phyloP scores from a whole-genome alignment of 148 eudicot genomes.

The Rhododendron molle region DNA sequence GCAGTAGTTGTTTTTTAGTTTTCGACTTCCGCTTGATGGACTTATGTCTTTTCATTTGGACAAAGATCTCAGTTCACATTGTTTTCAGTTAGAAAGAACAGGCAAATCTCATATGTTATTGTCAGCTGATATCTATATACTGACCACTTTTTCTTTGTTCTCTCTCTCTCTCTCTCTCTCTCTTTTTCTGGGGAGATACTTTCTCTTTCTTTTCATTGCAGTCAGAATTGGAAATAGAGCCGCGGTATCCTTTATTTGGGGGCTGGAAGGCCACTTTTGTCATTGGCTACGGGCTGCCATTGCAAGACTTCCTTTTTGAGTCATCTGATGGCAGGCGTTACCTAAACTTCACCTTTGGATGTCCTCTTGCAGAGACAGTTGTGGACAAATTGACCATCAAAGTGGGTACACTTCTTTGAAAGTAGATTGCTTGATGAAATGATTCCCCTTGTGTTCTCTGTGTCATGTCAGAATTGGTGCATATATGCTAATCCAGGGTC shows the following conservation, averaged over 20 bases:
- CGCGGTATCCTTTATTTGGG: constrained; percentile 95
- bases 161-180: neutral
- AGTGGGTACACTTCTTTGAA: constrained; percentile 34
- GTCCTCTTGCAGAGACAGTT: constrained; percentile 68
- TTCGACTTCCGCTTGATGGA: neutral
- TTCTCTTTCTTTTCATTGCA: constrained; percentile 30
- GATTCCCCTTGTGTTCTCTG: neutral
- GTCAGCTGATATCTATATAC: neutral
- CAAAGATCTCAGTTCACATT: neutral
- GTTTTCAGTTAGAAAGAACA: neutral
- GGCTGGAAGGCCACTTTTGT: constrained; percentile 95
- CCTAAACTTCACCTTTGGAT: constrained; percentile 82
- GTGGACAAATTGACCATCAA: constrained; percentile 80
- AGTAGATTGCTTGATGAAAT: neutral
- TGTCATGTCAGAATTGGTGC: neutral
- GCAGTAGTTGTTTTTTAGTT: neutral
- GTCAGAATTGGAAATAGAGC: constrained; percentile 92
- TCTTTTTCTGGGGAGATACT: neutral
- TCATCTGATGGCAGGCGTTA: constrained; percentile 73
- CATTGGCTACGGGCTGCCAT: constrained; percentile 84
- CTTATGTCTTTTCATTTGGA: constrained; percentile 2
- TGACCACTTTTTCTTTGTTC: neutral
- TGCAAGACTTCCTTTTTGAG: constrained; percentile 87
- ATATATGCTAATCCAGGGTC: constrained; percentile 9
- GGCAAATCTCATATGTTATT: neutral